phyloP scores from a whole-genome alignment of 192 early-diverging fungal genomes.

The Diversispora eburnea region DNA sequence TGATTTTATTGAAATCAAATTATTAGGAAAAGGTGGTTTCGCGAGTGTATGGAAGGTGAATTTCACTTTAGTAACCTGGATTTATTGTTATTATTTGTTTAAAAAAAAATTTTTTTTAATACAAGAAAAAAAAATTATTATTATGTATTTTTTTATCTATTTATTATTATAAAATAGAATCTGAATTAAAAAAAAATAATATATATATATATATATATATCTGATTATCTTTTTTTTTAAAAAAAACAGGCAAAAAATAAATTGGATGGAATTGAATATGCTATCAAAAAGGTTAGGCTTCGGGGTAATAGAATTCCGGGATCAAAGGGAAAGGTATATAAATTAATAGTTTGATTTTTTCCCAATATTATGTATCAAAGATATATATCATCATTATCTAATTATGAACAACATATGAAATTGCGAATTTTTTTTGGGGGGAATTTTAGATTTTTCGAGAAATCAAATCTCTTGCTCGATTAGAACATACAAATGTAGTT shows the following conservation, averaged over 20 bases:
- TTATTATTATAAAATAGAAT: neutral
- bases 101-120: too few relatives aligned
- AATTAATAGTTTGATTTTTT: neutral
- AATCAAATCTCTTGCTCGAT: conserved; percentile 80
- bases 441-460: conserved; percentile 82
- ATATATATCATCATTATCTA: neutral
- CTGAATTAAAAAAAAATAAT: neutral
- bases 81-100: too few relatives aligned
- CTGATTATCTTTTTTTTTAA: neutral
- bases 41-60: conserved; percentile 65
- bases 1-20: conserved; percentile 77
- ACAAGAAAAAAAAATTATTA: too few relatives aligned
- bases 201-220: too few relatives aligned
- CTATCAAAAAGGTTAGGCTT: conserved; percentile 82
- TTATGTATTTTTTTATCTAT: neutral
- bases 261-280: conserved; percentile 87
- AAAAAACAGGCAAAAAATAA: conserved; percentile 72
- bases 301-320: conserved; percentile 40
- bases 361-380: neutral
- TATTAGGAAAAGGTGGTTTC: conserved; percentile 90
- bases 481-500: conserved; percentile 89
- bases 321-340: conserved; percentile 19
- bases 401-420: conserved; percentile 50
- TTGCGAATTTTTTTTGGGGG: neutral
- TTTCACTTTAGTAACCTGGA: neutral